These are phyloP conservation scores for Diplodia scrobiculata DNA, from an alignment of 2,329 filamentous ascomycete genomes.

Conservation along the genomic window DNA sequence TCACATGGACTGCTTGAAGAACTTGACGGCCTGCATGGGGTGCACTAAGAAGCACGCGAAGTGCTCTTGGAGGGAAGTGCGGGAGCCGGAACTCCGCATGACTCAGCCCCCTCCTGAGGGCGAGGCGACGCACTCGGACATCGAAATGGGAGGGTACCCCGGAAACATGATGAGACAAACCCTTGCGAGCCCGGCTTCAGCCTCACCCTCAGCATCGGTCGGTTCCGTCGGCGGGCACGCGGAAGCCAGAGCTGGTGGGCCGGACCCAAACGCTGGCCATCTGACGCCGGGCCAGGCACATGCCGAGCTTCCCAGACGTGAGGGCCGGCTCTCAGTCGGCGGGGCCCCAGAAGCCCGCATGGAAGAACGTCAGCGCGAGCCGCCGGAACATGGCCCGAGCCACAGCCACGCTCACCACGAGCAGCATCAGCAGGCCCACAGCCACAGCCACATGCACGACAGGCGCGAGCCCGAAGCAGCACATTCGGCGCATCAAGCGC, in stretches of 20 bases:
- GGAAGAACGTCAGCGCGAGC: slow-evolving; percentile 19
- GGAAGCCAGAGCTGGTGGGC: slow-evolving; percentile 20
- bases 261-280: slow-evolving; percentile 18
- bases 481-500: neutral
- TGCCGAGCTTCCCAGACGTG: slow-evolving; percentile 11
- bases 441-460: slow-evolving; percentile 11
- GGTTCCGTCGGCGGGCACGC: slow-evolving; percentile 20
- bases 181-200: slow-evolving; percentile 18
- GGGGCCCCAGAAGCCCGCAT: neutral
- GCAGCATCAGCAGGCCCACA: slow-evolving; percentile 7
- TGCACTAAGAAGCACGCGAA: slow-evolving; percentile 91
- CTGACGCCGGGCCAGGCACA: slow-evolving; percentile 11
- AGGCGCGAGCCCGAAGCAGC: slow-evolving; percentile 8
- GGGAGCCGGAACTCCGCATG: slow-evolving; percentile 64
- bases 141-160: slow-evolving; percentile 25
- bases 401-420: slow-evolving; percentile 14
- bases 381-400: neutral
- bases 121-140: slow-evolving; percentile 22
- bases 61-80: slow-evolving; percentile 82
- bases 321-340: neutral
- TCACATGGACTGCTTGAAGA: slow-evolving; percentile 80
- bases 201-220: slow-evolving; percentile 18
- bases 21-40: slow-evolving; percentile 80
- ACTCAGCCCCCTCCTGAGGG: slow-evolving; percentile 8
- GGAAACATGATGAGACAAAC: slow-evolving; percentile 16